Base-by-base conservation (phyloP, 805 yeast genomes). In the Candida insectalens region DNA sequence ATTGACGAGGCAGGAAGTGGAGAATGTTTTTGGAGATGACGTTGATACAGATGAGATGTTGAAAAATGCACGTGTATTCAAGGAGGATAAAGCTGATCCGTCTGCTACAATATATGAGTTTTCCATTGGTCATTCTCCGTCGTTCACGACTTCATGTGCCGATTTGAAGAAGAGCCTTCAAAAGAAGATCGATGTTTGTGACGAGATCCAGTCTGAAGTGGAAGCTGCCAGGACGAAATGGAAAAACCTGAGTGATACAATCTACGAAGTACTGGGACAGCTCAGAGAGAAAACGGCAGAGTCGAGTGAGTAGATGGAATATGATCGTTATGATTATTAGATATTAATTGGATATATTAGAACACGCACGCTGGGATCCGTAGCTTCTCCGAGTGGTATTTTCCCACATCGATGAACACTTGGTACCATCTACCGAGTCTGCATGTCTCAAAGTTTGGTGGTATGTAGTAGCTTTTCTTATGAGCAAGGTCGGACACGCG, bases 21-120 rank as follows among this genome's bases (percentile, higher is more conserved):
- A 33, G 6, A 26, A 39, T n/a, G 39, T 57, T 16, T 57, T 57
- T 35, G 53, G 49, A 2, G 41, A 42, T 13, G 57, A 54, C 2
- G 33, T 46, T 6, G 57, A 54, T 27, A 33, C 37, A 12, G 36
- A 39, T 12, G 21, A 36, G 5, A 42, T 55, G 12, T 13, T 52
- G 17, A 45, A 46, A 16, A 36, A 43, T 2, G 60, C 59, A 2
- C 35, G 36, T 15, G 25, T 45, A 10, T 26, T 45, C 3, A 42
- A 41, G 10, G 40, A 40, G 12, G 33, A 39, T 25, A 37, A 34
- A 9, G 36, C 31, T 3, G 44, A 50, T 18, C 36, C 38, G n/a
- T 21, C 18, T 12, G 26, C 32, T 12, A 40, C 36, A 29, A 43
- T 37, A 12, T 54, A 43, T 35, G 51, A 52, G 29, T 54, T 51